Evolutionary conservation across 2,329 filamentous ascomycete genomes (phyloP).

Genomic region (Botrytis byssoidea): DNA sequence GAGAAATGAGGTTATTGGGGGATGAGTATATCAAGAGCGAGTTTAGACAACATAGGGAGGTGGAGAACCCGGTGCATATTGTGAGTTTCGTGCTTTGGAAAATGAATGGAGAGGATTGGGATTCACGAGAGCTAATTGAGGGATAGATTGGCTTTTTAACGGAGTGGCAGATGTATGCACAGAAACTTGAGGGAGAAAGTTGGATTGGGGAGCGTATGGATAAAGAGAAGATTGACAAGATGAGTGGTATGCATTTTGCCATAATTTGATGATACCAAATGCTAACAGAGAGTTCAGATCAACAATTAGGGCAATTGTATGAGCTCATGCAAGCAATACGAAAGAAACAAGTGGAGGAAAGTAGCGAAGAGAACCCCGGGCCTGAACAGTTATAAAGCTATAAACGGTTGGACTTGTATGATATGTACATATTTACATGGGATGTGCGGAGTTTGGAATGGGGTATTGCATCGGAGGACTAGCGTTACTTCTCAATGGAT

Average conservation of each 20-base stretch:
- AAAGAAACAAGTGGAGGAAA: conserved; percentile 36
- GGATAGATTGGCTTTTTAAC: conserved; percentile 86
- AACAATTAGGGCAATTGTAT: conserved; percentile 90
- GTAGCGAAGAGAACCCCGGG: conserved; percentile 3
- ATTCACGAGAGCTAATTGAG: background rate
- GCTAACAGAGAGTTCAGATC: conserved; percentile 55
- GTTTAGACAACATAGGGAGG: conserved; percentile 77
- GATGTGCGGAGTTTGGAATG: background rate
- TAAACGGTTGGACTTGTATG: background rate
- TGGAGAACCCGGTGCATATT: conserved; percentile 90
- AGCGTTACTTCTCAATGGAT: conserved; percentile 18
- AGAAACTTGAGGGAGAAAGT: conserved; percentile 80
- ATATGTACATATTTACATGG: conserved; percentile 18
- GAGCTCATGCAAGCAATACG: conserved; percentile 85
- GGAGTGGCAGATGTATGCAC: conserved; percentile 94
- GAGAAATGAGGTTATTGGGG: conserved; percentile 76
- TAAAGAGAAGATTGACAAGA: conserved; percentile 78
- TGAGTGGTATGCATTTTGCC: conserved; percentile 70
- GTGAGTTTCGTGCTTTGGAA: conserved; percentile 51
- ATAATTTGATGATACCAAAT: background rate
- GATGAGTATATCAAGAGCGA: conserved; percentile 93
- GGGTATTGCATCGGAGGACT: conserved; percentile 4
- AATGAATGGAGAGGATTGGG: background rate
- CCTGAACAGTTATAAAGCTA: conserved; percentile 17
- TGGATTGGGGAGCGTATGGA: conserved; percentile 89